Evolutionary conservation across 352 stramenopile genomes (phyloP).

Genomic region (Phytophthora cryptogea): DNA sequence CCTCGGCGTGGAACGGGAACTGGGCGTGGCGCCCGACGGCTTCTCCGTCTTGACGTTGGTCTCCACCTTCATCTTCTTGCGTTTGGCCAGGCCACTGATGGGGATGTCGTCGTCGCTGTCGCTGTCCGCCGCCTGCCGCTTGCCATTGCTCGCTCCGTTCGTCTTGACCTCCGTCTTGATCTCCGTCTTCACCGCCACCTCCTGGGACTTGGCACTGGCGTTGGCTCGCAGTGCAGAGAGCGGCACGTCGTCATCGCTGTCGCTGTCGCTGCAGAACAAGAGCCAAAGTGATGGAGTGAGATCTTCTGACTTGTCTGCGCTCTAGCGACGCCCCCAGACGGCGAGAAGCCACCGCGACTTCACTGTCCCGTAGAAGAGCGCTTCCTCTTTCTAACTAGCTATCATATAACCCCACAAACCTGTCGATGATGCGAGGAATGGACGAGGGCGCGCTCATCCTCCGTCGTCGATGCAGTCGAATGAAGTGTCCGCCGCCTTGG

Average conservation of each 20-base stretch:
- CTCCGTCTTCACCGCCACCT: constrained; percentile 27
- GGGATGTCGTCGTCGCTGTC: constrained; percentile 79
- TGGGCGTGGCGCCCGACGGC: constrained; percentile 11
- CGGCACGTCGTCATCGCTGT: constrained; percentile 83
- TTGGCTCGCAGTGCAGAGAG: constrained; percentile 63
- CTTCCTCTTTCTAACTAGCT: constrained; percentile 7
- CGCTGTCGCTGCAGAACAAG: constrained; percentile 48
- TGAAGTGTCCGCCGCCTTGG: constrained; percentile 7
- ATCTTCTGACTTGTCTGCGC: constrained; percentile 26
- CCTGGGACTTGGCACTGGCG: neutral
- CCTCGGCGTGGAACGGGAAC: constrained; percentile 16
- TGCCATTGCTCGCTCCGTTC: constrained; percentile 15
- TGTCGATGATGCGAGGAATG: constrained; percentile 48
- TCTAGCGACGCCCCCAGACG: constrained; percentile 1
- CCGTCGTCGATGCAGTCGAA: constrained; percentile 3
- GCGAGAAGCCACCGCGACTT: neutral
- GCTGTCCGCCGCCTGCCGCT: constrained; percentile 45
- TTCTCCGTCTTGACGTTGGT: constrained; percentile 31
- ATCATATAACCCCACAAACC: constrained; percentile 19
- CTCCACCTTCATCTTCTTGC: constrained; percentile 70
- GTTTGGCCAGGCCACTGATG: constrained; percentile 62
- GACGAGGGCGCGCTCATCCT: constrained; percentile 33
- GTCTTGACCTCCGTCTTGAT: constrained; percentile 36
- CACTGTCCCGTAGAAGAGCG: neutral
- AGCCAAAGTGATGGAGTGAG: constrained; percentile 21